Percentiles rank a stretch among this genome's conserved stretches.
phyloP scores from a whole-genome alignment of 768 basidiomycete species.

The Xanthoconium stramineum region DNA sequence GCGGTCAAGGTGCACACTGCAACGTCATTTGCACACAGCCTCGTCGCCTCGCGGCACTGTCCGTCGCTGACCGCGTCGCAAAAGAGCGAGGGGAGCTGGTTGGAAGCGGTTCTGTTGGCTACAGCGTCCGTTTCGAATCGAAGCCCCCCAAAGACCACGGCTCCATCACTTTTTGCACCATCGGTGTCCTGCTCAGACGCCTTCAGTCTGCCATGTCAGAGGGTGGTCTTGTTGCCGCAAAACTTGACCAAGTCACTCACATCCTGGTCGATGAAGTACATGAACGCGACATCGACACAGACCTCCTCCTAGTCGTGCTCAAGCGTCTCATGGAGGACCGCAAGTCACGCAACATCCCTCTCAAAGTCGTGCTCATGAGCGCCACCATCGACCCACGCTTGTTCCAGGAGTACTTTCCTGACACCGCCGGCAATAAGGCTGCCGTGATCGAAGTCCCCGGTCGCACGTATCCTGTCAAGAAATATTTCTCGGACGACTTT shows the following conservation, averaged over 20 bases:
- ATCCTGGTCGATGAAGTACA: conserved; percentile 95
- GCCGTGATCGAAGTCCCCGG: conserved; percentile 83
- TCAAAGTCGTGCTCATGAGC: conserved; percentile 93
- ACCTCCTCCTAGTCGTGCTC: conserved; percentile 83
- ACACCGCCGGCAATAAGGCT: conserved; percentile 56
- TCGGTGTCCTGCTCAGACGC: conserved; percentile 83
- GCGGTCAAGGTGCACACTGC: conserved; percentile 70
- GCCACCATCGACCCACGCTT: conserved; percentile 90
- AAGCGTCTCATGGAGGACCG: conserved; percentile 79
- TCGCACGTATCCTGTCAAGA: conserved; percentile 83
- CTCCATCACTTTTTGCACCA: conserved; percentile 89
- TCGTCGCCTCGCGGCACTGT: conserved; percentile 85
- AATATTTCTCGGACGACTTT: conserved; percentile 79
- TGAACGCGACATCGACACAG: conserved; percentile 92
- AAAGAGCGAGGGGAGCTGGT: conserved; percentile 76
- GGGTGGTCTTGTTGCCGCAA: conserved; percentile 30
- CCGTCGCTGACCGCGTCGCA: conserved; percentile 87
- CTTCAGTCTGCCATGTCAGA: conserved; percentile 72
- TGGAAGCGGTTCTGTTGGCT: conserved; percentile 73
- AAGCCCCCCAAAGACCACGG: conserved; percentile 78
- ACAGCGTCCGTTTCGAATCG: conserved; percentile 88
- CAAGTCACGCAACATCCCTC: conserved; percentile 59
- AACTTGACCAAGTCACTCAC: conserved; percentile 80
- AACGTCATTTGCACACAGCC: conserved; percentile 95
- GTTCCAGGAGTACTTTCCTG: conserved; percentile 85